phyloP scores from a whole-genome alignment of 495 filamentous ascomycete species.

The Trichoderma parareesei region DNA sequence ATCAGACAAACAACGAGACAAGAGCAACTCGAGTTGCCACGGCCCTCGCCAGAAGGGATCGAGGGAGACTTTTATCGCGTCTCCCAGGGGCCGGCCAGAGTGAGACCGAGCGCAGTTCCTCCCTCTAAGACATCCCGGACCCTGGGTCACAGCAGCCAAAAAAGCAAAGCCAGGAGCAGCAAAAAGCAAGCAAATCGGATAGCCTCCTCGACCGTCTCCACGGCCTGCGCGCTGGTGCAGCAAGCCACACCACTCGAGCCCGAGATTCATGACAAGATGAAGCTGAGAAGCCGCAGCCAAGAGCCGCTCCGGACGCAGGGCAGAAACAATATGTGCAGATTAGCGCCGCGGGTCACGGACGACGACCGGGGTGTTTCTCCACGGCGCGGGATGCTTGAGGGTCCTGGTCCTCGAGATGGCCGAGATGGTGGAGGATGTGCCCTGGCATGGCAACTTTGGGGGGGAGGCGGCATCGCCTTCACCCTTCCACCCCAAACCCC shows the following conservation, averaged over 20 bases:
- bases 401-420: not conserved
- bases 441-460: not conserved
- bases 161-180: not conserved
- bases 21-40: too few relatives aligned
- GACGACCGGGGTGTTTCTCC: not conserved
- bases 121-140: conserved; percentile 6
- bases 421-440: not conserved
- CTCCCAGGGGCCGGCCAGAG: not conserved
- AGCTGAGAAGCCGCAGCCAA: not conserved
- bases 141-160: not conserved
- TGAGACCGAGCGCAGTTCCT: conserved; percentile 5
- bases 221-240: not conserved
- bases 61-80: conserved; percentile 2
- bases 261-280: not conserved
- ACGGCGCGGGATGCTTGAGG: not conserved
- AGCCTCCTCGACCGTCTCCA: not conserved
- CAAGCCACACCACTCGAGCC: not conserved
- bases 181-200: not conserved
- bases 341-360: conserved; percentile 9
- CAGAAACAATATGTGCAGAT: not conserved
- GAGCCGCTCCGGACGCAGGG: conserved; percentile 5
- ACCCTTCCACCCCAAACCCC: not conserved
- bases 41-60: not conserved
- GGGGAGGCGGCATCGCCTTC: not conserved
- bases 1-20: too few relatives aligned